Conservation (phyloP, 352 stramenopile genomes). For the Globisporangium echinulatum region DNA sequence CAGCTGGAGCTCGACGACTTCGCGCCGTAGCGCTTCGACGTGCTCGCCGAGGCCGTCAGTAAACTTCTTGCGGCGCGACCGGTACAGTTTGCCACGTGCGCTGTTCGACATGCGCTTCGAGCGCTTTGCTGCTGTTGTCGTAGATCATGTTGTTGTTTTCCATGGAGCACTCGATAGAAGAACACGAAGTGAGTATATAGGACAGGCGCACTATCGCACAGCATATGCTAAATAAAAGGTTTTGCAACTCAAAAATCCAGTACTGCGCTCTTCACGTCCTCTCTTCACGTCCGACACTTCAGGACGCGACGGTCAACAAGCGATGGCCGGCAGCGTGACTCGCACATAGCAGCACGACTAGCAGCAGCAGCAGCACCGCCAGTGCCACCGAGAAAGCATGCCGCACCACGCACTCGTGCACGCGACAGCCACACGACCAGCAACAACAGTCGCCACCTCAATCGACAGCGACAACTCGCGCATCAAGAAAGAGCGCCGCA, state of each 20-base stretch:
- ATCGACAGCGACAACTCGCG: not conserved
- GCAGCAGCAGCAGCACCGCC: not conserved
- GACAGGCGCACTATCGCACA: too few species aligned
- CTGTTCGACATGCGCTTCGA: constrained; percentile 49
- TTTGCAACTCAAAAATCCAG: too few species aligned
- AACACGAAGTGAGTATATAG: too few species aligned
- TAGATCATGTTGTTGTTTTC: too few species aligned
- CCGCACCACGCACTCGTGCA: not conserved
- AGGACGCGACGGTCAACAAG: constrained; percentile 19
- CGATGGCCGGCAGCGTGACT: constrained; percentile 11
- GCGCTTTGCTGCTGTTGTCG: too few species aligned
- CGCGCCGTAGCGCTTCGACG: constrained; percentile 38
- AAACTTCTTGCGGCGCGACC: constrained; percentile 42
- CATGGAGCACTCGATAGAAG: too few species aligned
- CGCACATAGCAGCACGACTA: too few species aligned
- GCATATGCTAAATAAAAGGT: too few species aligned
- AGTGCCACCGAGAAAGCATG: not conserved
- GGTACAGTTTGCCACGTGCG: constrained; percentile 57
- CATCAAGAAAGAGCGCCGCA: constrained; percentile 33
- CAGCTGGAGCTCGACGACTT: constrained; percentile 33
- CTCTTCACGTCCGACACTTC: too few species aligned
- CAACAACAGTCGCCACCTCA: not conserved
- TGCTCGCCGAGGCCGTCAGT: constrained; percentile 31
- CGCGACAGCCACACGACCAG: not conserved
- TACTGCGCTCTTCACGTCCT: too few species aligned